Evolutionary conservation across 192 early-diverging fungal species (phyloP).

Genomic region (Coemansia sp.): DNA sequence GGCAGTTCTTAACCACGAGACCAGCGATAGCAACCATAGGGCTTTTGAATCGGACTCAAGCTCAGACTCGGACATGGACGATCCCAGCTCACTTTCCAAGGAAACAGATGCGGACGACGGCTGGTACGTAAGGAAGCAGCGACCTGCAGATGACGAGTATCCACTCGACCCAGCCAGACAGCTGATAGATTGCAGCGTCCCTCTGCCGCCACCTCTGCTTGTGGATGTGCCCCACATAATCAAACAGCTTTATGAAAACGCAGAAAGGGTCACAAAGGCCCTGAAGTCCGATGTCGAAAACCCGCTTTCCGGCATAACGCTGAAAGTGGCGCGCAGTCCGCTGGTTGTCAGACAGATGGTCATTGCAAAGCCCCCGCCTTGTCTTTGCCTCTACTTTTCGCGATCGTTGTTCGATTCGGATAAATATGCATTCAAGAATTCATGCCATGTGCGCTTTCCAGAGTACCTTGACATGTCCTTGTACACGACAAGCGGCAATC

Average conservation of each 20-base stretch:
- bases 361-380: constrained; percentile 73
- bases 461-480: constrained; percentile 74
- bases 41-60: constrained; percentile 13
- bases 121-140: neutral
- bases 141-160: constrained; percentile 10
- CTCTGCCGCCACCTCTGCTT: constrained; percentile 36
- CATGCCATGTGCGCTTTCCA: constrained; percentile 75
- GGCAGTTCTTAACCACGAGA: constrained; percentile 29
- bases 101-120: neutral
- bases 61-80: constrained; percentile 18
- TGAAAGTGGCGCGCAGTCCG: constrained; percentile 48
- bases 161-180: constrained; percentile 43
- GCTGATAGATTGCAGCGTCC: constrained; percentile 22
- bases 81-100: neutral
- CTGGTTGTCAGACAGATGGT: constrained; percentile 74
- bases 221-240: constrained; percentile 41
- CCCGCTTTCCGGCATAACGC: constrained; percentile 42
- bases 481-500: constrained; percentile 64
- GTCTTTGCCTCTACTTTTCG: constrained; percentile 82
- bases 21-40: neutral
- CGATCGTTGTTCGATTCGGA: constrained; percentile 74
- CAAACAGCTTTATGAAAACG: constrained; percentile 25
- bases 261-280: constrained; percentile 39
- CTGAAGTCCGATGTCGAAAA: constrained; percentile 54
- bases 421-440: constrained; percentile 78